A percentile compares a stretch with the other conserved stretches of the same genome.
These are phyloP conservation scores for Geotrichum restrictum DNA, from an alignment of 1,139 yeast genomes.

Conservation along the genomic window DNA sequence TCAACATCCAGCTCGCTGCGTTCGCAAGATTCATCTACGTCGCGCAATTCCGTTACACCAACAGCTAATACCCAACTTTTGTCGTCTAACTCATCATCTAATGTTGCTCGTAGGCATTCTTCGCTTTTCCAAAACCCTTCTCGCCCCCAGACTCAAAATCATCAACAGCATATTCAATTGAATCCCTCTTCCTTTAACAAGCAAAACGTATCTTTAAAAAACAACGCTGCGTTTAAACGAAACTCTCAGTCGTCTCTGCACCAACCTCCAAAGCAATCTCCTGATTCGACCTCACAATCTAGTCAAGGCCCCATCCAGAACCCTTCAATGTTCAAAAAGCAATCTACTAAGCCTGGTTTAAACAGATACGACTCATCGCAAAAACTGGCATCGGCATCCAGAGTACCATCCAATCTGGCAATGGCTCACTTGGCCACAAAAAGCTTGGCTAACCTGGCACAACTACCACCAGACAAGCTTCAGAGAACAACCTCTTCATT, in stretches of 20 bases:
- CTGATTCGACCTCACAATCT: not conserved
- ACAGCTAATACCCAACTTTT: not conserved
- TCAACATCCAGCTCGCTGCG: not conserved
- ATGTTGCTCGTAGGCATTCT: slow-evolving; percentile 9
- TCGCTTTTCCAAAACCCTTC: slow-evolving; percentile 10
- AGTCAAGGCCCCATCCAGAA: not conserved
- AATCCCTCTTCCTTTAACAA: not conserved
- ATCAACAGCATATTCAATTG: slow-evolving; percentile 3
- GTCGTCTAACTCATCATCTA: slow-evolving; percentile 1
- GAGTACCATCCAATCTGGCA: slow-evolving; percentile 10
- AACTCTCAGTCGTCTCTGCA: slow-evolving; percentile 5
- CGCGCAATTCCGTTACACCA: slow-evolving; percentile 1
- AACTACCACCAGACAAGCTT: slow-evolving; percentile 1
- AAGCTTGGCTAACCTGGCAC: slow-evolving; percentile 8
- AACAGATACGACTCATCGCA: not conserved
- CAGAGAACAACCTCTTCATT: slow-evolving; percentile 14
- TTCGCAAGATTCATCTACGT: slow-evolving; percentile 4
- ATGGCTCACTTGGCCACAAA: slow-evolving; percentile 13
- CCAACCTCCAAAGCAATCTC: not conserved
- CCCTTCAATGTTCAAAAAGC: not conserved
- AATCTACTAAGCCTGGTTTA: not conserved
- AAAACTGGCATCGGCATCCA: slow-evolving; percentile 6
- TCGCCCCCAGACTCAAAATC: slow-evolving; percentile 3
- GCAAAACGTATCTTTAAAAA: not conserved
- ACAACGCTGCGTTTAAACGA: not conserved